Evolutionary conservation across 441 rosid genomes (phyloP).

Genomic region (Brassica balearica): DNA sequence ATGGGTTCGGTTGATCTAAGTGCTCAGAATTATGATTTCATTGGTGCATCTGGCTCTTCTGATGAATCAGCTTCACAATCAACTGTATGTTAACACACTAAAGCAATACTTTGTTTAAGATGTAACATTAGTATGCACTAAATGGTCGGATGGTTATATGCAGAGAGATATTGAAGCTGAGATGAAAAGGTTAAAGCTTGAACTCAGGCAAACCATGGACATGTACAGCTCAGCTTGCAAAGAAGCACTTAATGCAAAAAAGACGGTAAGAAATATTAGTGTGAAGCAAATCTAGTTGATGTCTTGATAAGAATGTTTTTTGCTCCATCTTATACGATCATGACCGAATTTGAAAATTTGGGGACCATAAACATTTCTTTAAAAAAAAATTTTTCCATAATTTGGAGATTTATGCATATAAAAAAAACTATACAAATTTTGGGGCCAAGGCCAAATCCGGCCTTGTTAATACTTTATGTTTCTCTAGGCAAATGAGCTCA

Average conservation of each 20-base stretch:
- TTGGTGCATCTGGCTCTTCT: constrained; percentile 42
- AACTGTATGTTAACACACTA: constrained; percentile 52
- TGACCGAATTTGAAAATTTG: too few species aligned
- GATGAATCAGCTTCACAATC: constrained; percentile 44
- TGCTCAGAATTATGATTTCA: constrained; percentile 47
- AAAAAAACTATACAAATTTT: too few species aligned
- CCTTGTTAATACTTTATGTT: neutral
- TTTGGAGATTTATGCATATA: too few species aligned
- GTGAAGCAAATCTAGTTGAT: neutral
- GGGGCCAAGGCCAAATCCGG: neutral
- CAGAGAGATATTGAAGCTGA: constrained; percentile 80
- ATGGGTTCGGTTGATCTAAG: constrained; percentile 56
- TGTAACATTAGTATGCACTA: neutral
- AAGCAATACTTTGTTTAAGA: neutral
- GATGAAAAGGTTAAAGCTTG: constrained; percentile 84
- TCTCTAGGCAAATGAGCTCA: constrained; percentile 68
- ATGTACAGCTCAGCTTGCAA: constrained; percentile 87
- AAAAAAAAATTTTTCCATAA: too few species aligned
- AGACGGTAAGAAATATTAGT: constrained; percentile 50
- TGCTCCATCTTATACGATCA: too few species aligned
- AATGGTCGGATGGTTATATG: constrained; percentile 25
- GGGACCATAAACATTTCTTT: neutral
- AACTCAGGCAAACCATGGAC: constrained; percentile 89
- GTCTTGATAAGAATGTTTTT: neutral
- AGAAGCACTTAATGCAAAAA: constrained; percentile 80